These are phyloP conservation scores for Fomitopsis pulvina DNA, from an alignment of 768 basidiomycete genomes.

Conservation along the genomic window DNA sequence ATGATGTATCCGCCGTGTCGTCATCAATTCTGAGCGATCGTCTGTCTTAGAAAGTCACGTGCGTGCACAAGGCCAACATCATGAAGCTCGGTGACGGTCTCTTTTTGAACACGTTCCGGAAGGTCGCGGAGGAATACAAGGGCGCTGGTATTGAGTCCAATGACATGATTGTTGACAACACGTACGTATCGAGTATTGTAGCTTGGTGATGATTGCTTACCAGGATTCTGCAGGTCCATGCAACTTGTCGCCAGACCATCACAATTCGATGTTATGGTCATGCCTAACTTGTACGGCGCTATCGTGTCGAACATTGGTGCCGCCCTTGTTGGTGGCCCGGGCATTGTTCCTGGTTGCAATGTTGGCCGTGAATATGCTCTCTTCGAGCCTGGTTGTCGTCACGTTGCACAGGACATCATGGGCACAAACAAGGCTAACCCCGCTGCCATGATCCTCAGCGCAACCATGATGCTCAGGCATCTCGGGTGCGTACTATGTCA, in stretches of 20 bases:
- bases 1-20: neutral
- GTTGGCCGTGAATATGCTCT: constrained; percentile 96
- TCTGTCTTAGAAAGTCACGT: constrained; percentile 84
- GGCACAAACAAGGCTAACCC: constrained; percentile 95
- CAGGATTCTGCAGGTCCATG: constrained; percentile 66
- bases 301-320: constrained; percentile 99
- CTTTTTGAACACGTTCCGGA: constrained; percentile 97
- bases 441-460: constrained; percentile 93
- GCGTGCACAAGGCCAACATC: constrained; percentile 99
- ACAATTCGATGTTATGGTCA: constrained; percentile 99
- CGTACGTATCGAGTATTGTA: constrained; percentile 40
- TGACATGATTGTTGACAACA: constrained; percentile 99
- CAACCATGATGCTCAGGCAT: constrained; percentile 97
- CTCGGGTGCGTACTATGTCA: constrained; percentile 79
- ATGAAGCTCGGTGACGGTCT: constrained; percentile 99
- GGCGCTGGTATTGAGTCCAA: constrained; percentile 87
- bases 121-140: constrained; percentile 94
- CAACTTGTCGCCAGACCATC: constrained; percentile 93
- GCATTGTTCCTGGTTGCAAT: constrained; percentile 97
- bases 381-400: constrained; percentile 98
- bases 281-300: constrained; percentile 95
- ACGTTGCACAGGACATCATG: constrained; percentile 94
- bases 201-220: neutral
- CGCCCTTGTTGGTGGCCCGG: constrained; percentile 96
- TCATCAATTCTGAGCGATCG: neutral